phyloP scores from a whole-genome alignment of 164 flowering plant species.

The Chimonanthus praecox region DNA sequence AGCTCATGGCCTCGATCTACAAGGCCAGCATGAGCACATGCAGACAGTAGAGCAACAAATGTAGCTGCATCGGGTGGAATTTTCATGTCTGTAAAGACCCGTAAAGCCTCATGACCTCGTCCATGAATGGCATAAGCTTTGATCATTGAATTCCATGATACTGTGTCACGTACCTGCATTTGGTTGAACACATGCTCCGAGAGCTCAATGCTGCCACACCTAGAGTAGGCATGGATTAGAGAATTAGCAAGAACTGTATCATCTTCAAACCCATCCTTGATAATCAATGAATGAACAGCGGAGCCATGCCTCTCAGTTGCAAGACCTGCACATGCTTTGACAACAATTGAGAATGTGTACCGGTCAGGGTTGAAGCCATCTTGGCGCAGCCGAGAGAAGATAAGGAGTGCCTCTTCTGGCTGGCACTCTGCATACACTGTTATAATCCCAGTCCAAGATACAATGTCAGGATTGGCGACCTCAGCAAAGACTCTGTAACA shows the following conservation, averaged over 20 bases:
- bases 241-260: conserved; percentile 52
- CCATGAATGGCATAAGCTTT: conserved; percentile 79
- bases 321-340: conserved; percentile 73
- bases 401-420: conserved; percentile 44
- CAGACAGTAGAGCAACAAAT: conserved; percentile 67
- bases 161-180: conserved; percentile 37
- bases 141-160: conserved; percentile 82
- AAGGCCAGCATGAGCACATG: conserved; percentile 74
- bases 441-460: conserved; percentile 74
- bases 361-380: conserved; percentile 47
- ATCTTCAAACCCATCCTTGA: conserved; percentile 41
- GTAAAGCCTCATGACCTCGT: conserved; percentile 42
- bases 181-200: conserved; percentile 44
- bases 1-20: conserved; percentile 52
- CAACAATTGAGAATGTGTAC: conserved; percentile 47
- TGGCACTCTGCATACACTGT: conserved; percentile 45
- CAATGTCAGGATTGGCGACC: conserved; percentile 38
- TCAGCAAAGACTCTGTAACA: conserved; percentile 51
- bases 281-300: conserved; percentile 43
- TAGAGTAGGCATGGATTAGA: conserved; percentile 65
- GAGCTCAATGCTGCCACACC: conserved; percentile 51
- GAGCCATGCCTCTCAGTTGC: conserved; percentile 45
- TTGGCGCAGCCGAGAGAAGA: conserved; percentile 36
- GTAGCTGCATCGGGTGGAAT: conserved; percentile 55
- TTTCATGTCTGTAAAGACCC: conserved; percentile 46